Base-by-base conservation (phyloP, 2,329 filamentous ascomycete species). In the Biscogniauxia marginata region DNA sequence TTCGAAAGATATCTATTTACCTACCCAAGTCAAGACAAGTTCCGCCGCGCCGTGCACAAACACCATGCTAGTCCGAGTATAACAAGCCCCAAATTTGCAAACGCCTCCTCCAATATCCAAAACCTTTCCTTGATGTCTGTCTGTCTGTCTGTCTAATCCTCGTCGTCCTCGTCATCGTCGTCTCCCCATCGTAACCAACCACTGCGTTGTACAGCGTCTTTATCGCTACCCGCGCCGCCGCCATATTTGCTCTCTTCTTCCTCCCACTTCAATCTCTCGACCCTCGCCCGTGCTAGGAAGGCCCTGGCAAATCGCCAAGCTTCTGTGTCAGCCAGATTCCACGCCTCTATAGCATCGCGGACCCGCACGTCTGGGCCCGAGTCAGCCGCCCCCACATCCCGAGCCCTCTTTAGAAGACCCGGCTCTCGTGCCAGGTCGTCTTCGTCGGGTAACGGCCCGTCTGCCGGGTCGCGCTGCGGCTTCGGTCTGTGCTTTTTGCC, bases 271-370 rank as follows among this genome's bases (percentile, higher is more conserved):
- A 77, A 70, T 55, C 88, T 76, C 76, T 91, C 88, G 47, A 87
- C 77, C 22, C 79, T 74, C 45, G 81, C 76, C 39, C 88, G 75
- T 18, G 87, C 88, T 50, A 85, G 75, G 61, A 83, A 91, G 0
- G 89, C 88, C 39, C 86, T 77, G 4, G 86, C 81, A 67, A 93
- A 93, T 65, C 83, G 84, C 89, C 89, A 93, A 1, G 85, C 85
- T 72, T 93, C 89, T 1, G 86, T 87, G 65, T 93, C 90, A 0
- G 85, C 88, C 61, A 91, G 69, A 68, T 84, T 86, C 84, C 84
- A 87, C 9, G 83, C 81, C 68, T 87, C 84, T n/a, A 85, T 74
- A 5, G 81, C 84, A 20, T 77, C 73, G 6, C 79, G 78, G n/a
- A 84, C 60, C 49, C 73, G 72, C 4, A 79, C 70, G 48, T 83